Base-by-base conservation (phyloP, 2,329 filamentous ascomycete species). In the Fusarium musae region DNA sequence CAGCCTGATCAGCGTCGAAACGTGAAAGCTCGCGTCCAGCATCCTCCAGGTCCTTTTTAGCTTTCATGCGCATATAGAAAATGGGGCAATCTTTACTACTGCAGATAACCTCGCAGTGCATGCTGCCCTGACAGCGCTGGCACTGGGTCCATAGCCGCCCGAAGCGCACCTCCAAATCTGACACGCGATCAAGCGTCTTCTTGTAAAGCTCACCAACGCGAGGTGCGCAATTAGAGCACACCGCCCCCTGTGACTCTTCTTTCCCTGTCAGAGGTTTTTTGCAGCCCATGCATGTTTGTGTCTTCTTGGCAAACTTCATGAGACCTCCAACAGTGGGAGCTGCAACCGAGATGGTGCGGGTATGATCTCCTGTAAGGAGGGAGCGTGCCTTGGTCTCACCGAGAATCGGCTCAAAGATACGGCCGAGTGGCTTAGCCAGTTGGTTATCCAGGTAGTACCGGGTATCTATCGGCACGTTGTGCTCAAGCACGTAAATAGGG, bases 61-160 rank as follows among this genome's bases (percentile, higher is more conserved):
- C 96, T 88, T 99, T 99, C 96, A 99, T 99, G 9, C 96, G 91
- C 96, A 99, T 99, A 83, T 99, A 99, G 83, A 99, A 99, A 79
- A 99, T 99, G 2, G 96, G 96, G 80, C 96, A 99, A 85, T 99
- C 96, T 82, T 95, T 93, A 81, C 93, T 96, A 72, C 93, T 95
- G 85, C 96, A 99, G 77, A 99, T 98, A 61, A 99, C 97, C 83
- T 99, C 96, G 82, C 94, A 96, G 84, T 99, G 96, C 89, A 99
- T 93, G 85, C 95, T 98, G 61, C 95, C 96, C 85, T 99, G 96
- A 82, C 96, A 99, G 46, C 96, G 88, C 85, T 99, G 96, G 81
- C 96, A 99, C 83, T 99, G 96, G 54, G 96, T 99, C 96, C 96
- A 99, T 58, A 99, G 87, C 57, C 96, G 87, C 10, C 94, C 93